These are phyloP conservation scores for Exophiala sp. DNA, from an alignment of 2,329 filamentous ascomycete species.

Conservation along the genomic window DNA sequence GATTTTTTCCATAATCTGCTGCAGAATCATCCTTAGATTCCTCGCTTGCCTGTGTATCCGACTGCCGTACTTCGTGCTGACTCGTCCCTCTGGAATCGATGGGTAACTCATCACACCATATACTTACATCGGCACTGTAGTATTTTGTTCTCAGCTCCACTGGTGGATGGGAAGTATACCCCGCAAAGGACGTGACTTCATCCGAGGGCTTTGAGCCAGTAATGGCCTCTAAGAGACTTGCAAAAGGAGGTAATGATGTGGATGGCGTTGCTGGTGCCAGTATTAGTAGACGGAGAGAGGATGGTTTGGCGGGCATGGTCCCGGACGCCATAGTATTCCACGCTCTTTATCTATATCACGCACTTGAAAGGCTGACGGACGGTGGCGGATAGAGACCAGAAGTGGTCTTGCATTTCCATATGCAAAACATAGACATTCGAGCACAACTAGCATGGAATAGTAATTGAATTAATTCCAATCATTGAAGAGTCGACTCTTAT, in stretches of 20 bases:
- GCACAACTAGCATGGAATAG: no score
- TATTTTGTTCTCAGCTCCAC: conserved; percentile 42
- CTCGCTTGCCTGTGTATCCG: not conserved
- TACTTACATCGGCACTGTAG: conserved; percentile 42
- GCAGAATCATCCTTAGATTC: not conserved
- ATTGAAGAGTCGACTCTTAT: no score
- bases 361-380: no score
- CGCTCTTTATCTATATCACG: not conserved
- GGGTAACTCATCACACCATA: conserved; percentile 48
- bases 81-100: not conserved
- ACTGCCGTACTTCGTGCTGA: not conserved
- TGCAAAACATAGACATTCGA: no score
- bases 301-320: conserved; percentile 5
- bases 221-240: conserved; percentile 23
- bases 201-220: conserved; percentile 21
- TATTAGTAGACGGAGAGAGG: conserved; percentile 26
- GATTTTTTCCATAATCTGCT: not conserved
- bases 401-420: no score
- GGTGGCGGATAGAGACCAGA: no score
- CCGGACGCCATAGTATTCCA: not conserved
- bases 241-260: conserved; percentile 17
- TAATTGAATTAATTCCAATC: no score
- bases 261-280: conserved; percentile 19
- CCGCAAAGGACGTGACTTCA: conserved; percentile 37
- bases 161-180: conserved; percentile 45